phyloP scores from a whole-genome alignment of 345 rosid genomes.

The Camelina hispida region DNA sequence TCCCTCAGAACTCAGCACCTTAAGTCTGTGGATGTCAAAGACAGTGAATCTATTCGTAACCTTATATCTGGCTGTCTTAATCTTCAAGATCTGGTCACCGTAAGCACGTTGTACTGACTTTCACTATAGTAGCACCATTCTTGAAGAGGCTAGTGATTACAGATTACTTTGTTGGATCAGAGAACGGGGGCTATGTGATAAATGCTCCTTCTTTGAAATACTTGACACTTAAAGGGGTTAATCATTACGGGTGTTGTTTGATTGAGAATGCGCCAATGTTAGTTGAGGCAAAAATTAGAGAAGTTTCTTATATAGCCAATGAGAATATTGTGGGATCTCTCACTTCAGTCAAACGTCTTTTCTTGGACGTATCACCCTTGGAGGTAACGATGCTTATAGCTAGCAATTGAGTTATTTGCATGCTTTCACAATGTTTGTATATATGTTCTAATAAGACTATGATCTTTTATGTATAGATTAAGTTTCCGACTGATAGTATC shows the following conservation, averaged over 20 bases:
- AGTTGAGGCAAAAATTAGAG: neutral
- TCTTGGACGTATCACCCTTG: slow-evolving; percentile 12
- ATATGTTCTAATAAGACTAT: neutral
- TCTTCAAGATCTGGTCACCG: neutral
- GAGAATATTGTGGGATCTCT: slow-evolving; percentile 1
- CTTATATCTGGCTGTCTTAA: slow-evolving; percentile 4
- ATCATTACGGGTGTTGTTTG: neutral
- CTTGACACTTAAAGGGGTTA: neutral
- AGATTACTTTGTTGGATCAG: neutral
- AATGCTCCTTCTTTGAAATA: slow-evolving; percentile 16
- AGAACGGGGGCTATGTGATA: neutral
- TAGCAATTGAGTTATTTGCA: neutral
- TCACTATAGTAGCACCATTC: neutral
- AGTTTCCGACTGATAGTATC: neutral
- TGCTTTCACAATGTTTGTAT: neutral
- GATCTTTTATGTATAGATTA: neutral
- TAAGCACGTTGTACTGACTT: neutral
- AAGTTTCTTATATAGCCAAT: neutral
- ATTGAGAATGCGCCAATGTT: neutral
- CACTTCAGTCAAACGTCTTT: neutral
- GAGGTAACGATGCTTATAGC: neutral
- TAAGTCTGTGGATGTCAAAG: neutral
- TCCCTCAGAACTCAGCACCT: slow-evolving; percentile 12
- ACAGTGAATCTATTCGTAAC: neutral
- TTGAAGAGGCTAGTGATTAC: neutral